Conservation (phyloP, 495 filamentous ascomycete genomes). For the Haplographium delicatum region DNA sequence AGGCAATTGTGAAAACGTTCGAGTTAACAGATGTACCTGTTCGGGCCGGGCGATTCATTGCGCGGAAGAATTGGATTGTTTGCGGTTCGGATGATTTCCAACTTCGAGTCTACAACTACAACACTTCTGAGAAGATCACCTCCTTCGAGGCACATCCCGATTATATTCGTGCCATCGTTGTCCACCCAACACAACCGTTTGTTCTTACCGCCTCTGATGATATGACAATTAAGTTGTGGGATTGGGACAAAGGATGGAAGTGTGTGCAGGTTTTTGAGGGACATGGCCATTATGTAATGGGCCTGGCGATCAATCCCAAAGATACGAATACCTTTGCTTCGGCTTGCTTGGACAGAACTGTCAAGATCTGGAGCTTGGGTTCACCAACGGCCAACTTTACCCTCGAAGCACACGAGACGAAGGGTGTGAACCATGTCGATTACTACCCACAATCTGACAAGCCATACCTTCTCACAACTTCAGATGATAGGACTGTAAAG, state of each 20-base stretch:
- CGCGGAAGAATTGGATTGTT: constrained; percentile 98
- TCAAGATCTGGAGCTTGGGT: constrained; percentile 98
- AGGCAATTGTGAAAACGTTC: constrained; percentile 97
- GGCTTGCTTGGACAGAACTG: constrained; percentile 85
- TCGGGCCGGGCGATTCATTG: constrained; percentile 92
- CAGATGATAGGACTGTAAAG: constrained; percentile 90
- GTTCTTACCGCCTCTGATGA: constrained; percentile 97
- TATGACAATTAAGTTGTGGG: constrained; percentile 99
- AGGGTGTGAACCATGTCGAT: constrained; percentile 96
- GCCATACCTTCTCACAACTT: constrained; percentile 94
- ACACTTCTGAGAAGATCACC: constrained; percentile 98
- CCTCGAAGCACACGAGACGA: constrained; percentile 93
- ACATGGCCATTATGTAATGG: constrained; percentile 98
- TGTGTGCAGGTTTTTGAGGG: constrained; percentile 97
- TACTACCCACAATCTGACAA: constrained; percentile 90
- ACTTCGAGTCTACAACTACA: constrained; percentile 95
- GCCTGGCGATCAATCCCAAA: constrained; percentile 98
- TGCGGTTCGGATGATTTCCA: constrained; percentile 99
- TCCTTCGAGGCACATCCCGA: constrained; percentile 98
- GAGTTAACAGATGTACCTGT: constrained; percentile 99
- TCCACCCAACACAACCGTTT: constrained; percentile 96
- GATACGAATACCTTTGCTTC: constrained; percentile 98
- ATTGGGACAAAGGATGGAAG: constrained; percentile 98
- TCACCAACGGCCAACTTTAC: constrained; percentile 89
- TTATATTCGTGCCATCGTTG: constrained; percentile 94